Conservation (phyloP, 495 filamentous ascomycete genomes). For the Aspergillus conjunctus region DNA sequence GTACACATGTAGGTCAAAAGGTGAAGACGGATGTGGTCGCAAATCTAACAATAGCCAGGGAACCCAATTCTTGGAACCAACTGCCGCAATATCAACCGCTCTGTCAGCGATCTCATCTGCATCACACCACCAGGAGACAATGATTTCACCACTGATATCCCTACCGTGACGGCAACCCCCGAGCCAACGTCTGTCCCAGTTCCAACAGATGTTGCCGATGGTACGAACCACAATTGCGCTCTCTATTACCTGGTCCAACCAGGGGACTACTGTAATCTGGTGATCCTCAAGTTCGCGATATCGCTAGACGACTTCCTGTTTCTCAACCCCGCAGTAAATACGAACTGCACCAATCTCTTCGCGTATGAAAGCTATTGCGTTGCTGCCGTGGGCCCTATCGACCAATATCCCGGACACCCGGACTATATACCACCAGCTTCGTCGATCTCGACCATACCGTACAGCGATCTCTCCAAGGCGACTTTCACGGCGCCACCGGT, state of each 20-base stretch:
- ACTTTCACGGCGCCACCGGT: background rate
- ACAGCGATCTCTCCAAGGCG: constrained; percentile 3
- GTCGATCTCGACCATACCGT: background rate
- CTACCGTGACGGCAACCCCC: background rate
- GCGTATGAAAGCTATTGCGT: constrained; percentile 13
- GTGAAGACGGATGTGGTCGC: background rate
- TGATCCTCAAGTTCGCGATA: constrained; percentile 14
- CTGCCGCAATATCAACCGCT: constrained; percentile 10
- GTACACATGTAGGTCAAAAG: background rate
- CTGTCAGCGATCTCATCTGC: constrained; percentile 5
- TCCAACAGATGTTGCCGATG: constrained; percentile 11
- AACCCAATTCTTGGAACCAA: constrained; percentile 10
- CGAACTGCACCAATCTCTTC: constrained; percentile 14
- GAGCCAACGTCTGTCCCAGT: constrained; percentile 7
- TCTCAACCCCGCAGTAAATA: constrained; percentile 11
- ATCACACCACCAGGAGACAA: constrained; percentile 10
- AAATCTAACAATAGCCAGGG: background rate
- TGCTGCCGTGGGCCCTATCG: constrained; percentile 6
- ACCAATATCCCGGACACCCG: constrained; percentile 9
- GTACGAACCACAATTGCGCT: constrained; percentile 2
- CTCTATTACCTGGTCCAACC: constrained; percentile 9
- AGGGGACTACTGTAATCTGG: constrained; percentile 11
- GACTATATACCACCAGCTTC: constrained; percentile 5
- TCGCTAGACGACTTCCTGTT: constrained; percentile 16
- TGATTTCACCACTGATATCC: background rate